Base-by-base conservation (phyloP, 2,329 filamentous ascomycete species). In the Pestalotiopsis sp. region DNA sequence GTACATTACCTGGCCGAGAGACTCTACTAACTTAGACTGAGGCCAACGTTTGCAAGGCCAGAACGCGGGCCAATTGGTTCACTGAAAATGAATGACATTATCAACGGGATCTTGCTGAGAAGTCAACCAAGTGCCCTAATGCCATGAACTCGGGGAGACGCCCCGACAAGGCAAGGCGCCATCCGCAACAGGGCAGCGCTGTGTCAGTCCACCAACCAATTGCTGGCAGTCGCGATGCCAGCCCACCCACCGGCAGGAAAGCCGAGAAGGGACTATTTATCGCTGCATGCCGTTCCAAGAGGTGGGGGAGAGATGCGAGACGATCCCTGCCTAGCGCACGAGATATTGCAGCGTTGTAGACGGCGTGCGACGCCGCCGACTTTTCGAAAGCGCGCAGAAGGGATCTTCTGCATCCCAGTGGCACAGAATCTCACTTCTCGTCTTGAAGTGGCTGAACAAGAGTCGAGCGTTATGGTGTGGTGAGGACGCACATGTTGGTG, bases 141-240 rank as follows among this genome's bases (percentile, higher is more conserved):
- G 31, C 25, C 61, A n/a, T 25, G 36, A 64, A 23, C 25, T 58
- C 63, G 63, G 63, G 20, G 63, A 17, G 25, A 45, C 65, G 56
- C 36, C 65, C 41, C 52, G 65, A 49, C 31, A 41, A 31, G 65
- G 56, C 23, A 61, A 67, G 56, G 56, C 27, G 56, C 17, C 56
- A 45, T 56, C 65, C 52, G 56, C 39, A 58, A 49, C 65, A 67
- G 39, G 56, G 65, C 49, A 59, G 27, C 52, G 49, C 63, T 20
- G 49, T 57, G 31, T 57, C 65, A 61, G 31, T 67, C 65, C 65
- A 67, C 65, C 65, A 67, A 67, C 65, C 64, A 66, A 36, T 36
- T 58, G 41, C 64, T 58, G 64, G 57, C 23, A 12, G 9, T 56
- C 17, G 64, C n/a, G 31, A 25, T 38, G 52, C 61, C 49, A 66